Base-by-base conservation (phyloP, 2,329 filamentous ascomycete species). In the Cladosporium oxysporum region DNA sequence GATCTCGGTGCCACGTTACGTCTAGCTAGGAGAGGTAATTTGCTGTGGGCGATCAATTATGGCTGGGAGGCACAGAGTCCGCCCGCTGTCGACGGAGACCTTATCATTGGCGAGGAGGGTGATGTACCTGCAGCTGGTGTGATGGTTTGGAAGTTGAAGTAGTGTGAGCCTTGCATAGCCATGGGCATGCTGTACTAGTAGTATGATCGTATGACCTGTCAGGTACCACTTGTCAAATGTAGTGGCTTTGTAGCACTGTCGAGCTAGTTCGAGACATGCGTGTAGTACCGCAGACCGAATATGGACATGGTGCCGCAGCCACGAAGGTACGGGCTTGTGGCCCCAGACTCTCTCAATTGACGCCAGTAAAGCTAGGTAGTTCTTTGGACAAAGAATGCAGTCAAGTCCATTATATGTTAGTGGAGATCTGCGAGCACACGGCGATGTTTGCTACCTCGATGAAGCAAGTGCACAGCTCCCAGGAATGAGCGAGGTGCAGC, bases 31-130 rank as follows among this genome's bases (percentile, higher is more conserved):
- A 55, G 69, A 64, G 71, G 69, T 3, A 58, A 69, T 23, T 44
- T 72, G 64, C 65, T 72, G 5, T 72, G 71, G 71, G 71, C 69
- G 0, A 68, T 72, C 59, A 72, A 72, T 16, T 72, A 72, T 64
- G 69, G 70, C 4, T 68, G 57, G 58, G 67, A 70, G 10, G 60
- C 67, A 26, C 65, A 71, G n/a, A 53, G 37, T 16, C 26, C 65
- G 21, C 71, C 71, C 1, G 41, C 52, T 2, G 47, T 71, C 0
- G 61, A 69, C 1, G 70, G 69, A 1, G 64, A 65, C 1, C 29
- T 71, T 14, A 66, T 72, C 23, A 55, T 72, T 58, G 70, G 70
- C 11, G 58, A 69, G 16, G 57, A 53, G 28, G 68, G 66, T 5
- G 62, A 69, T 49, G 68, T 71, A 0, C 66, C 66, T 6, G 62